Conservation (phyloP, 2,329 filamentous ascomycete genomes). For the Teratosphaeria viscida region DNA sequence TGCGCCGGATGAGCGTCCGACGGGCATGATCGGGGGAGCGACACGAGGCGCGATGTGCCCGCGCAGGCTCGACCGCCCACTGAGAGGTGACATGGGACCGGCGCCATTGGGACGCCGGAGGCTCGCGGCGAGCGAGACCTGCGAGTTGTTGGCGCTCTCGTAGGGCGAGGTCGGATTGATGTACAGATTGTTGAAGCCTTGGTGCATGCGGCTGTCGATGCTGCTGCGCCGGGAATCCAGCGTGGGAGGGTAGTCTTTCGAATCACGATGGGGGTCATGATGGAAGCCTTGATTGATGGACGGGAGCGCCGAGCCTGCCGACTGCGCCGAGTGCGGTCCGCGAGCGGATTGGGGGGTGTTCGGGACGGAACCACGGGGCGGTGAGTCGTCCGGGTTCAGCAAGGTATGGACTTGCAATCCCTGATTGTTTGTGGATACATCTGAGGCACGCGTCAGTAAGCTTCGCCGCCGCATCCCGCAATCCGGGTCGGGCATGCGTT, state of each 20-base stretch:
- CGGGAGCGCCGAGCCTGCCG: conserved; percentile 32
- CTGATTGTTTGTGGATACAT: conserved; percentile 33
- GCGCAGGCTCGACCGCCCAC: conserved; percentile 23
- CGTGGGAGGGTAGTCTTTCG: conserved; percentile 37
- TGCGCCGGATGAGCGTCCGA: conserved; percentile 53
- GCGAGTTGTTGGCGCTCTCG: conserved; percentile 65
- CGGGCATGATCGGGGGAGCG: conserved; percentile 65
- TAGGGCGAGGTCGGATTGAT: conserved; percentile 59
- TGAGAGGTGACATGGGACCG: conserved; percentile 36
- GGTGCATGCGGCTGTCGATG: conserved; percentile 69
- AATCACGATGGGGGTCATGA: conserved; percentile 24
- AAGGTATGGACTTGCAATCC: conserved; percentile 41
- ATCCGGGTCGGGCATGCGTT: not conserved
- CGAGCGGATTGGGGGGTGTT: conserved; percentile 34
- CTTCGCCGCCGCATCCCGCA: not conserved
- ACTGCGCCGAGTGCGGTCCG: conserved; percentile 27
- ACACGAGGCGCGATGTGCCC: conserved; percentile 44
- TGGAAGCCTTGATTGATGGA: conserved; percentile 46
- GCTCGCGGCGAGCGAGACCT: conserved; percentile 61
- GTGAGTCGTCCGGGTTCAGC: conserved; percentile 41
- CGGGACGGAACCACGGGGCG: conserved; percentile 32
- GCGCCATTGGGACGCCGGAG: conserved; percentile 44
- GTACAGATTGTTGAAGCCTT: conserved; percentile 58
- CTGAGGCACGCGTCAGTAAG: conserved; percentile 6
- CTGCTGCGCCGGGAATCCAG: conserved; percentile 60